phyloP scores from a whole-genome alignment of 139 green algal species.

The Micromonas commoda region DNA sequence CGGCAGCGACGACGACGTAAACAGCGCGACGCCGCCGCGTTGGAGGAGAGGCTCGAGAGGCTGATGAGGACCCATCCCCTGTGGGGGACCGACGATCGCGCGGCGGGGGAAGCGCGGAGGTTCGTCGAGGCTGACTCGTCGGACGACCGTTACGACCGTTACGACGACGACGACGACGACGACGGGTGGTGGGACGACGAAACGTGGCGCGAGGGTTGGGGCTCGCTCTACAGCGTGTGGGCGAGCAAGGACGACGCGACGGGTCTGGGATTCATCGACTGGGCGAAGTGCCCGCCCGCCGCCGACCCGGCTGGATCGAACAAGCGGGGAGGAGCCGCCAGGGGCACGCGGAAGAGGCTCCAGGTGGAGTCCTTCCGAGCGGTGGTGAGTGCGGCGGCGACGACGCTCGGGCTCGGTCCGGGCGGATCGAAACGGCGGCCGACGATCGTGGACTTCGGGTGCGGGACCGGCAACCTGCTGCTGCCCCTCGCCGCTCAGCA shows the following conservation, averaged over 20 bases:
- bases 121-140: not conserved
- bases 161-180: not conserved
- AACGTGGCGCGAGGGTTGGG: not conserved
- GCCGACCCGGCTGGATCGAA: not conserved
- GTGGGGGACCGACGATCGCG: not conserved
- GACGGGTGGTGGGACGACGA: not conserved
- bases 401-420: not conserved
- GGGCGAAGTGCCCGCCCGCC: not conserved
- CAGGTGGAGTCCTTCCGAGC: slow-evolving; percentile 59
- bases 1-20: not conserved
- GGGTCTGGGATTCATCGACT: not conserved
- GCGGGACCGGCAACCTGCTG: slow-evolving; percentile 56
- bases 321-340: not conserved
- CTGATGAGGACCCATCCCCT: not conserved
- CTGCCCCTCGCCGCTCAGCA: slow-evolving; percentile 56
- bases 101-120: no score
- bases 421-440: not conserved
- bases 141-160: no score
- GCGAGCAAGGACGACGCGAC: not conserved
- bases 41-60: not conserved
- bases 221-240: not conserved
- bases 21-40: not conserved
- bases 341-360: slow-evolving; percentile 20
- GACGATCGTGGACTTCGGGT: slow-evolving; percentile 64
- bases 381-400: slow-evolving; percentile 31